phyloP scores from a whole-genome alignment of 225 moss, liverwort and hornwort genomes.

The Pleurozium schreberi region DNA sequence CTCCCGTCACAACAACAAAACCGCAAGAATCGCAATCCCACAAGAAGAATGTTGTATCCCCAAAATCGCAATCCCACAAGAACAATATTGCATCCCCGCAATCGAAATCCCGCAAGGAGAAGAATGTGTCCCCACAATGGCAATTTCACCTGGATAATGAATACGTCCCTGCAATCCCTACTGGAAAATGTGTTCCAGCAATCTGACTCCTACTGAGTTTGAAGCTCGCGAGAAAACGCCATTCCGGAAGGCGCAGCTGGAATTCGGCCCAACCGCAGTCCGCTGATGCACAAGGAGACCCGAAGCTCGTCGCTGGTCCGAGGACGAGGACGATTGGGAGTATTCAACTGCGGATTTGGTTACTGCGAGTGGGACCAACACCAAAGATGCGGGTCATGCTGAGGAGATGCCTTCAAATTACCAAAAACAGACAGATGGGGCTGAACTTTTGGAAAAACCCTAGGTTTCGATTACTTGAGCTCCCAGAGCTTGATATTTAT shows the following conservation, averaged over 20 bases:
- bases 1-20: neutral
- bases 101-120: neutral
- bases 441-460: slow-evolving; percentile 45
- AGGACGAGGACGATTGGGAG: neutral
- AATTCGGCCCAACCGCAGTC: neutral
- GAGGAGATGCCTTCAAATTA: neutral
- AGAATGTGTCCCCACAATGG: neutral
- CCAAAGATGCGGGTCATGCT: neutral
- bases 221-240: neutral
- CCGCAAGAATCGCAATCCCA: neutral
- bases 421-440: neutral
- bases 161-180: neutral
- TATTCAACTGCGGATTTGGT: slow-evolving; percentile 6
- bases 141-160: neutral
- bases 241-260: neutral
- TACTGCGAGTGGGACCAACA: neutral
- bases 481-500: slow-evolving; percentile 58
- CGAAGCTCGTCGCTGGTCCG: neutral
- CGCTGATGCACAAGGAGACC: neutral
- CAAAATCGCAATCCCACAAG: neutral
- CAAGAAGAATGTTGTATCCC: neutral
- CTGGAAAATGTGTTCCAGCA: neutral
- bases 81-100: neutral
- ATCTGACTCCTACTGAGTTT: neutral
- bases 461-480: slow-evolving; percentile 67